Conservation (phyloP, 257 asterid species). For the Nicotiana sylvestris region DNA sequence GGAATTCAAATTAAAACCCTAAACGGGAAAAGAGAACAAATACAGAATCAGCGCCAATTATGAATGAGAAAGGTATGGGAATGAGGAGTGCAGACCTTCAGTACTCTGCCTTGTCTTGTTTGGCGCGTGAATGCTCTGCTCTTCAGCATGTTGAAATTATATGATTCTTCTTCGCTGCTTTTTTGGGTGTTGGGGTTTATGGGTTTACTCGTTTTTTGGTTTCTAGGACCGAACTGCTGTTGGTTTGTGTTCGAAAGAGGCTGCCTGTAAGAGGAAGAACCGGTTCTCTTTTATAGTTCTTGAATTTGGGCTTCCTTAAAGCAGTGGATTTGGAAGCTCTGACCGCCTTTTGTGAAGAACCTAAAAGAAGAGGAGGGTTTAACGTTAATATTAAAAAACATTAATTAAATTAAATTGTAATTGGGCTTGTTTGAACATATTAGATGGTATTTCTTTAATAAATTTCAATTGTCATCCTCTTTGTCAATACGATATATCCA, state of each 20-base stretch:
- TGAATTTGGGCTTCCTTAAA: neutral
- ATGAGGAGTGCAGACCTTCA: constrained; percentile 44
- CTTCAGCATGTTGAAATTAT: constrained; percentile 45
- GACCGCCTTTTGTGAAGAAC: too few species aligned
- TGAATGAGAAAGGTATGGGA: neutral
- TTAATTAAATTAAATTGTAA: too few species aligned
- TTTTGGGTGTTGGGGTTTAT: neutral
- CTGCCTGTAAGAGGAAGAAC: neutral
- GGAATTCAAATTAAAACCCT: neutral
- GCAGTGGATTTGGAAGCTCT: too few species aligned
- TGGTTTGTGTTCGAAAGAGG: neutral
- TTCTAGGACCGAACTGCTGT: neutral
- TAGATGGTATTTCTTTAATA: too few species aligned
- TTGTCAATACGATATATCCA: too few species aligned
- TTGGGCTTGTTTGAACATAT: too few species aligned
- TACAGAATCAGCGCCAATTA: neutral
- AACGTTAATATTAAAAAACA: too few species aligned
- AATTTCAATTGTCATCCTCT: too few species aligned
- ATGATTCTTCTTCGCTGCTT: neutral
- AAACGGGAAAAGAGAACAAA: neutral
- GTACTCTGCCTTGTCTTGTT: constrained; percentile 77
- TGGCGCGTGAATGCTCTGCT: constrained; percentile 70
- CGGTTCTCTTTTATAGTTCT: neutral
- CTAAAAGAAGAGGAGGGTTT: too few species aligned
- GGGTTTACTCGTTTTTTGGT: neutral